Conservation (phyloP, 495 filamentous ascomycete species). For the Penicillium cinerascens region DNA sequence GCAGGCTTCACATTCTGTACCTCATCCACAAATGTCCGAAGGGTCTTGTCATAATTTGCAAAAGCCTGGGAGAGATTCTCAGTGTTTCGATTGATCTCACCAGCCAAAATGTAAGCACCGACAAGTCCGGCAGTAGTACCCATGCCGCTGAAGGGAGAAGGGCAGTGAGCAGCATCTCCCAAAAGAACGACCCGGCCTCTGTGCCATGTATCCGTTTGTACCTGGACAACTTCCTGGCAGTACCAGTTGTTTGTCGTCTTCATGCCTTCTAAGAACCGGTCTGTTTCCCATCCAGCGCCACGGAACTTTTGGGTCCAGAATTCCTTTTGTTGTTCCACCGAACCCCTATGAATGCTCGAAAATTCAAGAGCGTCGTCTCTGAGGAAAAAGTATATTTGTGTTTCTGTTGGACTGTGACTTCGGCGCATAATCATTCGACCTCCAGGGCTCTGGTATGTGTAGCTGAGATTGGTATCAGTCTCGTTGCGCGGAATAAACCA, state of each 20-base stretch:
- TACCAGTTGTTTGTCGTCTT: slow-evolving; percentile 48
- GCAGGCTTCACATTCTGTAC: slow-evolving; percentile 23
- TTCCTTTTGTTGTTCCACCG: slow-evolving; percentile 24
- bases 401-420: slow-evolving; percentile 18
- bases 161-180: slow-evolving; percentile 55
- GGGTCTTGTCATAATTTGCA: slow-evolving; percentile 19
- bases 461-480: slow-evolving; percentile 26
- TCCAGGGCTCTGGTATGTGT: slow-evolving; percentile 15
- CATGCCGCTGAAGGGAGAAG: slow-evolving; percentile 47
- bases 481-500: slow-evolving; percentile 39
- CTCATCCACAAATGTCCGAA: slow-evolving; percentile 30
- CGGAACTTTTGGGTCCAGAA: slow-evolving; percentile 30
- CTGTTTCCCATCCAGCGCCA: slow-evolving; percentile 43
- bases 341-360: slow-evolving; percentile 8
- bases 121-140: slow-evolving; percentile 45
- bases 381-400: slow-evolving; percentile 24
- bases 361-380: slow-evolving; percentile 16
- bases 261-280: slow-evolving; percentile 41
- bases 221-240: slow-evolving; percentile 35
- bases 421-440: slow-evolving; percentile 26
- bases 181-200: slow-evolving; percentile 49
- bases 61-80: slow-evolving; percentile 25
- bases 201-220: slow-evolving; percentile 43
- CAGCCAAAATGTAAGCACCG: slow-evolving; percentile 53
- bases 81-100: slow-evolving; percentile 37